Base-by-base conservation (phyloP, 306 rosid species). In the Amphicarpaea edgeworthii region DNA sequence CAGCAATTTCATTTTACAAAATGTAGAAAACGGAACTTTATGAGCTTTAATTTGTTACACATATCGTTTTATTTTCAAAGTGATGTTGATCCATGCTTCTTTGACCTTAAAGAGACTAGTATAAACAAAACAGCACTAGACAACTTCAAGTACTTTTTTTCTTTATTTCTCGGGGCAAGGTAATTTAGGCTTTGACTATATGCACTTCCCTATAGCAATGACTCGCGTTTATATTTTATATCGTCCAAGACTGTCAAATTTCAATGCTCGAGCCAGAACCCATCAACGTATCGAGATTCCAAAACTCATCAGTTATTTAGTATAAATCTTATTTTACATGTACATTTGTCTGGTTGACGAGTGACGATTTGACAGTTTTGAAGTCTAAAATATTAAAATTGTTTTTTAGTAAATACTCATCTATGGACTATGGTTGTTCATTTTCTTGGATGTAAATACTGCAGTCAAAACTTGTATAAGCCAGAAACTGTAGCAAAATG, bases 151-250 rank as follows among this genome's bases (percentile, higher is more conserved):
- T 24, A 1, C 32, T 5, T 28, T 24, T 23, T 4, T 21, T 5
- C 7, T 12, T 11, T 28, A 5, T 7, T 21, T 10, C 61, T 54
- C 3, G 65, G 40, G 41, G 28, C 21, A 12, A 28, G 19, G 65
- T 26, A 14, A 12, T 59, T 55, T 59, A 26, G 65, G 40, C 10
- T 59, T 59, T 59, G 41, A 58, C 65, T 58, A n/a, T n/a, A n/a
- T n/a, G 41, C 17, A 57, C 17, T 57, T 57, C 17, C 17, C 16
- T 53, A 55, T 54, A 4, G 4, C 19, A 58, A 1, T 57, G 64
- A 26, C 38, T 26, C 6, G 17, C 15, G 19, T 50, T 12, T 7
- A 17, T 57, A 24, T 57, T 57, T 57, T 28, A 28, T 57, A 58
- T 58, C 64, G 14, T 58, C 40, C 40, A 26, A 26, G 11, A 23